Percentiles rank a stretch among this genome's conserved stretches.
These are phyloP conservation scores for Paramecium tetraurelia DNA, from an alignment of 73 alveolate genomes.

Conservation along the genomic window DNA sequence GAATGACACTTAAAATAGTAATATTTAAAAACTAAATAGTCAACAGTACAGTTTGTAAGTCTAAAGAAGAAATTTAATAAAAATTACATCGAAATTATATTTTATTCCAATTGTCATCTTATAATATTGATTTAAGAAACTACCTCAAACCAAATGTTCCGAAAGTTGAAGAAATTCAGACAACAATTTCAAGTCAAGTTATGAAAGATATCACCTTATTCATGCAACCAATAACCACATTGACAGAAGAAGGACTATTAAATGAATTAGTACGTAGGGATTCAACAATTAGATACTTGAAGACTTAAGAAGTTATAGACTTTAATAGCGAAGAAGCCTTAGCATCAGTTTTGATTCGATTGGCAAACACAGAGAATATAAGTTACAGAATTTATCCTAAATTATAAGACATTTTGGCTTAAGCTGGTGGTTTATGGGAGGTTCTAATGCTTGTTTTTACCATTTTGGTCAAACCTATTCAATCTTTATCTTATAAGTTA, in stretches of 20 bases:
- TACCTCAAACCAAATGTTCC: neutral
- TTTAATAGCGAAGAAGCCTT: constrained; percentile 10
- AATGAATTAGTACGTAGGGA: neutral
- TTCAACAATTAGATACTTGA: neutral
- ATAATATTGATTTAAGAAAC: neutral
- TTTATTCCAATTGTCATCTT: neutral
- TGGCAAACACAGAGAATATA: neutral
- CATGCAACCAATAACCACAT: neutral
- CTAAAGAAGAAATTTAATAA: neutral
- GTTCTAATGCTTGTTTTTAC: neutral
- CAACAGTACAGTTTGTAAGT: neutral
- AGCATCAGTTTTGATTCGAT: neutral
- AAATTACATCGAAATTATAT: neutral
- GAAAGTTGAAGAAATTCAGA: neutral
- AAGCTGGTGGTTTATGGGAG: constrained; percentile 42
- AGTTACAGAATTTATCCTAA: constrained; percentile 13
- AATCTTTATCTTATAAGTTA: neutral
- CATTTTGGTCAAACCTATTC: neutral
- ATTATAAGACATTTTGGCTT: neutral
- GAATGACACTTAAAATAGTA: neutral
- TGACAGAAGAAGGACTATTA: neutral
- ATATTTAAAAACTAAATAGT: neutral
- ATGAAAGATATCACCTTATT: neutral
- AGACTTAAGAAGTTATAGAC: neutral
- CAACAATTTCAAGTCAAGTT: neutral